phyloP scores from a whole-genome alignment of 495 filamentous ascomycete genomes.

The Amorphotheca resinae region DNA sequence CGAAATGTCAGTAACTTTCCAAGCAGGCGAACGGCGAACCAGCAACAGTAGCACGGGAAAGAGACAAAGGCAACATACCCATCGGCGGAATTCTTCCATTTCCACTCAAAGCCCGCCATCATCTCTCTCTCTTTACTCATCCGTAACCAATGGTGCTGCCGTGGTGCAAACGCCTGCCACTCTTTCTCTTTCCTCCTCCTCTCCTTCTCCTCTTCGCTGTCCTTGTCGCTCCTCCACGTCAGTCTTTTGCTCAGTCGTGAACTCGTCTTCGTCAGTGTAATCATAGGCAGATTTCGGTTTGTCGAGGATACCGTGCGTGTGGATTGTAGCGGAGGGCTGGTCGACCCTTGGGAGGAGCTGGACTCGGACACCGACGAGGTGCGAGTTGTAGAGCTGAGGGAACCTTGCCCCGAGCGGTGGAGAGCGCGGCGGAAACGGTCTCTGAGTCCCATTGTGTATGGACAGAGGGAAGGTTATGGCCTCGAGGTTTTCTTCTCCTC shows the following conservation, averaged over 20 bases:
- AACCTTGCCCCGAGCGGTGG: background rate
- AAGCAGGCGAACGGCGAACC: too few species aligned
- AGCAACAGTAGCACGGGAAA: too few species aligned
- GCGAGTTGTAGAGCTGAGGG: background rate
- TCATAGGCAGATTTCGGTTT: background rate
- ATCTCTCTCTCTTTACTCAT: background rate
- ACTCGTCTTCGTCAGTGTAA: conserved; percentile 1
- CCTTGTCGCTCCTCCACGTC: background rate
- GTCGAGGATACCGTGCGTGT: background rate
- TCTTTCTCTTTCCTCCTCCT: background rate
- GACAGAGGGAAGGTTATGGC: background rate
- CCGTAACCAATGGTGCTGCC: background rate
- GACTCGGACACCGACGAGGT: background rate
- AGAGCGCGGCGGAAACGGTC: conserved; percentile 5
- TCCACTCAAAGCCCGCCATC: background rate
- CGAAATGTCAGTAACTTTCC: background rate
- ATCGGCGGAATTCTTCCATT: background rate
- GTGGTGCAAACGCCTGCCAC: background rate
- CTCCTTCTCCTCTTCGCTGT: background rate
- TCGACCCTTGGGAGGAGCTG: background rate
- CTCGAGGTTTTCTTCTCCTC: background rate
- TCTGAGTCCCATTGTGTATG: conserved; percentile 2
- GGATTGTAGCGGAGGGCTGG: background rate
- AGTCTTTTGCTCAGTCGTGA: conserved; percentile 1
- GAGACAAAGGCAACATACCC: background rate